Conservation (phyloP, 331 rosid species). For the Cucumis variabilis region DNA sequence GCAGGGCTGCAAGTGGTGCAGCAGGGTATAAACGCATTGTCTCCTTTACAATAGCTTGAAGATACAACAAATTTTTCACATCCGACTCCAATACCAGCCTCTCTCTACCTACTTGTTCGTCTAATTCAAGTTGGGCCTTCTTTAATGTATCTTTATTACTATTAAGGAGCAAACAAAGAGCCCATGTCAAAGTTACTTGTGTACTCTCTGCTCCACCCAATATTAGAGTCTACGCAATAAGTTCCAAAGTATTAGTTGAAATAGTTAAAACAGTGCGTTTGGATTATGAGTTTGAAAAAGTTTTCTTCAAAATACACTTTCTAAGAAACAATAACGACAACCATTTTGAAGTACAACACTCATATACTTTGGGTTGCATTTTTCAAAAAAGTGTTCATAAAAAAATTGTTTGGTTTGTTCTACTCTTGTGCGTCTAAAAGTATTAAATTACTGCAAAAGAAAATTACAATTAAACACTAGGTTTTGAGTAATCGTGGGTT, state of each 20-base stretch:
- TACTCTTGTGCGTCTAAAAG: too few relatives aligned
- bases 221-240: conserved; percentile 10
- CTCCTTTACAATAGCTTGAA: conserved; percentile 43
- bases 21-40: conserved; percentile 42
- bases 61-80: conserved; percentile 34
- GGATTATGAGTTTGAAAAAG: too few relatives aligned
- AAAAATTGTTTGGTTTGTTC: too few relatives aligned
- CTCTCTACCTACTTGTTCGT: conserved; percentile 34
- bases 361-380: too few relatives aligned
- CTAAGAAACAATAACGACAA: too few relatives aligned
- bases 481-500: neutral
- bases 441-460: too few relatives aligned
- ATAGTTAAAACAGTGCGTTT: too few relatives aligned
- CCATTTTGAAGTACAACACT: too few relatives aligned
- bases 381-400: too few relatives aligned
- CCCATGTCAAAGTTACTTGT: conserved; percentile 37
- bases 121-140: conserved; percentile 43
- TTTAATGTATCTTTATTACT: conserved; percentile 33
- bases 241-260: neutral
- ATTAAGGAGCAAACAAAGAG: conserved; percentile 41
- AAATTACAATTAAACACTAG: too few relatives aligned
- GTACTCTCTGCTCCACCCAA: conserved; percentile 19
- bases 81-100: conserved; percentile 38
- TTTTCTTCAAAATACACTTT: too few relatives aligned
- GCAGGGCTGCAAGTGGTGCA: conserved; percentile 31